Base-by-base conservation (phyloP, 495 filamentous ascomycete genomes). In the Talaromyces borbonicus region DNA sequence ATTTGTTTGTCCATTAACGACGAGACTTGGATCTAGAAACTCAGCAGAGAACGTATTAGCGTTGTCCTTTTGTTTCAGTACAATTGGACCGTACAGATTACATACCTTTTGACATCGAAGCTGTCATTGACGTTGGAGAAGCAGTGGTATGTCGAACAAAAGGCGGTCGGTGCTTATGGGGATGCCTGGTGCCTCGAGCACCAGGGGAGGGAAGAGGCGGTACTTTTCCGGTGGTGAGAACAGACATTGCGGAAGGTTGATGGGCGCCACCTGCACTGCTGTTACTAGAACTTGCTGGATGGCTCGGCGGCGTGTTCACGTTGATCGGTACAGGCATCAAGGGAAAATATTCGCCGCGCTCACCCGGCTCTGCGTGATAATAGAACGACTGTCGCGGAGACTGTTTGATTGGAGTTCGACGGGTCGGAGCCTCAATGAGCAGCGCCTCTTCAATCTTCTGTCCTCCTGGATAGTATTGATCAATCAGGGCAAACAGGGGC, bases 361-460 rank as follows among this genome's bases (percentile, higher is more conserved):
- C 90, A 40, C 77, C 69, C 12, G 87, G 86, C 31, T 89, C 82
- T 30, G 72, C 50, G 25, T 70, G 63, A 48, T 79, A 71, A 45
- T 80, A 78, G n/a, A 66, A 57, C 9, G 64, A 53, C 35, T 70
- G 64, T 30, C 81, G 69, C 8, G 87, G 87, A 14, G 88, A 94
- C 14, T 87, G 80, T 49, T 82, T 85, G 18, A 46, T 46, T 2
- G 92, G 92, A 4, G 90, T 96, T 44, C 84, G 79, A 35, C 85
- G 80, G 31, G 72, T 65, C 3, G 89, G 90, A 11, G 93, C 80
- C 53, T 96, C 88, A 54, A 98, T 94, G 44, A 97, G 55, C 45
- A 98, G 67, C 4, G 92, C 93, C 59, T 98, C 93, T 27, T 94
- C 85, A 12, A 95, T 80, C 12, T 70, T 77, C 66, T 97, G 92